These are phyloP conservation scores for Oleoguttula mirabilis DNA, from an alignment of 495 filamentous ascomycete species.

Conservation along the genomic window DNA sequence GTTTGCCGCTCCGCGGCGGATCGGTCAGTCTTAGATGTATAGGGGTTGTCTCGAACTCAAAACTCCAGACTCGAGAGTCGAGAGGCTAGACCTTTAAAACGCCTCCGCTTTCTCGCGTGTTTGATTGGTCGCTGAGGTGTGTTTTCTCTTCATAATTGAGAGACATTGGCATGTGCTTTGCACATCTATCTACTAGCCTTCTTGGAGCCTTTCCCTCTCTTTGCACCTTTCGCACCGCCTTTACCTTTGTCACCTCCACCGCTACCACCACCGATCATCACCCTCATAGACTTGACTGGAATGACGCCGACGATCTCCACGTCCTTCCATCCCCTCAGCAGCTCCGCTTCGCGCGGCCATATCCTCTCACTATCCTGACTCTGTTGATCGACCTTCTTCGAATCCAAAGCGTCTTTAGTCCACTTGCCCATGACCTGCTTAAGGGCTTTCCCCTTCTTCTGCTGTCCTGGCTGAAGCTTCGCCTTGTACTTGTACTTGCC, in stretches of 20 bases:
- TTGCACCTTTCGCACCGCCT: conserved; percentile 24
- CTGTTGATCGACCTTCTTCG: conserved; percentile 43
- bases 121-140: too few relatives aligned
- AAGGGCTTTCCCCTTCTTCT: conserved; percentile 92
- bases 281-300: conserved; percentile 73
- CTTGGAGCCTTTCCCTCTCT: conserved; percentile 27
- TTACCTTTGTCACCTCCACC: conserved; percentile 35
- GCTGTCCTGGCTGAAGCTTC: conserved; percentile 78
- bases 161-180: too few relatives aligned
- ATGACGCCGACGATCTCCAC: conserved; percentile 71
- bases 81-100: too few relatives aligned
- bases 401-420: conserved; percentile 40
- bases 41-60: too few relatives aligned
- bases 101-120: too few relatives aligned
- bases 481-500: conserved; percentile 71
- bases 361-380: conserved; percentile 57
- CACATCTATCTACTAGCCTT: background rate
- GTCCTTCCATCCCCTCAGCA: conserved; percentile 67
- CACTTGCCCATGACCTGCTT: conserved; percentile 74
- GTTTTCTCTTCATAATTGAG: too few relatives aligned
- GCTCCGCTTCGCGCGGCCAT: conserved; percentile 69
- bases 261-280: conserved; percentile 46
- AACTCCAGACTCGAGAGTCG: too few relatives aligned
- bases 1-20: too few relatives aligned
- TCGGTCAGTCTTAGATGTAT: too few relatives aligned